Evolutionary conservation across 805 yeast genomes (phyloP).

Genomic region (Pichia manshurica): DNA sequence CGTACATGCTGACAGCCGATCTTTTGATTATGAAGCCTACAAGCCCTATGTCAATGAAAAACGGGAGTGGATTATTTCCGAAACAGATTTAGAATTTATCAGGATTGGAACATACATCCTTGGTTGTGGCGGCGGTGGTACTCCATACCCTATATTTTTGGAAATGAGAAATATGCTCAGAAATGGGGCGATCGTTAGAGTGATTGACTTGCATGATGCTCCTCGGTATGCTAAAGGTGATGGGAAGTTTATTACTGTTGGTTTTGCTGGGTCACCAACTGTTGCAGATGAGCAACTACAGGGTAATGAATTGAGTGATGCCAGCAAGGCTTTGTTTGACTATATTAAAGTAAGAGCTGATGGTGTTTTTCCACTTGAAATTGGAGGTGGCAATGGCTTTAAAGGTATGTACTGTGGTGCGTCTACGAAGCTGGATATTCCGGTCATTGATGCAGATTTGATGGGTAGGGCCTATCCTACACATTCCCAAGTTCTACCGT

Average conservation of each 20-base stretch:
- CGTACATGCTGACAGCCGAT: too few species aligned
- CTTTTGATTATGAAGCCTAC: neutral
- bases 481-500: neutral
- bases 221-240: neutral
- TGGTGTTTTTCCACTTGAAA: neutral
- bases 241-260: neutral
- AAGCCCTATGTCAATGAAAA: neutral
- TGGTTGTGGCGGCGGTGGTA: slow-evolving; percentile 1
- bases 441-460: neutral
- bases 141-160: neutral
- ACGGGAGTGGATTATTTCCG: neutral
- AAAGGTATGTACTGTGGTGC: neutral
- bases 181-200: neutral
- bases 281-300: neutral
- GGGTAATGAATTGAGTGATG: neutral
- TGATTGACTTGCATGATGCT: neutral
- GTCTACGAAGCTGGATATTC: neutral
- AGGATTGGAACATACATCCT: neutral
- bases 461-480: slow-evolving; percentile 3
- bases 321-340: neutral
- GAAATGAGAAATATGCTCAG: neutral
- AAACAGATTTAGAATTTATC: neutral
- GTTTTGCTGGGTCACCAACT: neutral
- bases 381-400: neutral
- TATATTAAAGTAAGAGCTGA: neutral